Percentiles rank a stretch among this genome's conserved stretches.
Conservation (phyloP, 176 grass and related monocot species). For the Hordeum vulgare region MorexV3_pseudomolecules_assembly NC_058520.1:116239158-116239657, state of each 20-base stretch:
- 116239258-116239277: slow-evolving; percentile 68
- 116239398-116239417: slow-evolving; percentile 89
- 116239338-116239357: slow-evolving; percentile 22
- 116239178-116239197: slow-evolving; percentile 91
- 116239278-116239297: slow-evolving; percentile 43
- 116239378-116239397: slow-evolving; percentile 76
- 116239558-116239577: neutral
- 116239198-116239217: slow-evolving; percentile 72
- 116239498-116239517: slow-evolving; percentile 88
- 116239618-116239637: slow-evolving; percentile 77
- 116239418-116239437: slow-evolving; percentile 83
- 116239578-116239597: slow-evolving; percentile 9
- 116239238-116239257: slow-evolving; percentile 63
- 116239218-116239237: slow-evolving; percentile 57
- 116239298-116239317: slow-evolving; percentile 17
- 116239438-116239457: slow-evolving; percentile 79
- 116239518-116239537: slow-evolving; percentile 40
- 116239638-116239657: slow-evolving; percentile 92
- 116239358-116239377: slow-evolving; percentile 14
- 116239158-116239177: slow-evolving; percentile 56
- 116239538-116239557: neutral
- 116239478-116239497: slow-evolving; percentile 85
- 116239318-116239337: neutral
- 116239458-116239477: slow-evolving; percentile 96
- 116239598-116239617: slow-evolving; percentile 63